Evolutionary conservation across 805 yeast species (phyloP).

Genomic region (Zygosaccharomyces lentus): DNA sequence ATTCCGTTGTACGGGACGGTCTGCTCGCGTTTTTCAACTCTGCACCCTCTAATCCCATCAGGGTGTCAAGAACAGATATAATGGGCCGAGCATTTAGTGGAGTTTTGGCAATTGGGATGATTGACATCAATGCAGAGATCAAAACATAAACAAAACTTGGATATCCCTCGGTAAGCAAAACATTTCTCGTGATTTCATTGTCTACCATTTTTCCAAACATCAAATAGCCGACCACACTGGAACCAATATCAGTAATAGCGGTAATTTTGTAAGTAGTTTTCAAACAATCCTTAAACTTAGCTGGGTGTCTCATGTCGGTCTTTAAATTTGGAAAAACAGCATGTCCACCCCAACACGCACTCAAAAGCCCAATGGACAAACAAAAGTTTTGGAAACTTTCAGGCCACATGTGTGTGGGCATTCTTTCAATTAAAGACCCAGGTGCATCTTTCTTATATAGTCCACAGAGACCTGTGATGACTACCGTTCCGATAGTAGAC

Average conservation of each 20-base stretch:
- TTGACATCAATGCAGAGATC: conserved; percentile 66
- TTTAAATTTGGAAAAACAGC: conserved; percentile 73
- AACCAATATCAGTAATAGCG: conserved; percentile 53
- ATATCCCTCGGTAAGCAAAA: conserved; percentile 62
- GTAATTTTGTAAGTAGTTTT: conserved; percentile 58
- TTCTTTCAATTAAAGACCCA: conserved; percentile 65
- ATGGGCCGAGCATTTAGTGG: conserved; percentile 84
- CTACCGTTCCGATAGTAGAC: conserved; percentile 62
- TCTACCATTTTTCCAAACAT: conserved; percentile 72
- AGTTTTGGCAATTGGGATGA: conserved; percentile 78
- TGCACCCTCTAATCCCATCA: conserved; percentile 36
- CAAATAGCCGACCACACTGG: conserved; percentile 63
- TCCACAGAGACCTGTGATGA: conserved; percentile 59
- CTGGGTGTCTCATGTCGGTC: conserved; percentile 67
- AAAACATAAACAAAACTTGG: conserved; percentile 57
- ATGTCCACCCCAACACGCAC: conserved; percentile 86
- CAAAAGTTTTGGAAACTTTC: conserved; percentile 45
- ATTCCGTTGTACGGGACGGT: conserved; percentile 20
- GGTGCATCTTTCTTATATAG: conserved; percentile 56
- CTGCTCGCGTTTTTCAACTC: conserved; percentile 19
- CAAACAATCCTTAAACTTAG: conserved; percentile 50
- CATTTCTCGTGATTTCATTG: conserved; percentile 75
- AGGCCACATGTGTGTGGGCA: conserved; percentile 69
- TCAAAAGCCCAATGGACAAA: conserved; percentile 59
- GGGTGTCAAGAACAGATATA: conserved; percentile 59